A percentile compares a stretch with the other conserved stretches of the same genome.
Conservation (phyloP, 768 basidiomycete species). For the Harrya chromipes region DNA sequence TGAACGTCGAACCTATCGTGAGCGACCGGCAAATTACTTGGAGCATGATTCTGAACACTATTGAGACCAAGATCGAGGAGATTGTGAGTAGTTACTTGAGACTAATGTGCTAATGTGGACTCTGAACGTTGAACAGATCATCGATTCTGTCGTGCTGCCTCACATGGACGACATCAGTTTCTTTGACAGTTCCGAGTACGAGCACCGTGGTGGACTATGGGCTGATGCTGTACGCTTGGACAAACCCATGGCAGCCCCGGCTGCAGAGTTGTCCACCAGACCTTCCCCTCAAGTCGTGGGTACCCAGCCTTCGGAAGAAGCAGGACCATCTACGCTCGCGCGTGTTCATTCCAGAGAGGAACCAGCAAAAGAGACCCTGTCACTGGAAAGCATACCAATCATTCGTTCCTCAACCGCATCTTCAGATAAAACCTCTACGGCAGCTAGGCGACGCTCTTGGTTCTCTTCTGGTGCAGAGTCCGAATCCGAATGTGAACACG, state of each 20-base stretch:
- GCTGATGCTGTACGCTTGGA: slow-evolving; percentile 62
- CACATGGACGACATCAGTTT: slow-evolving; percentile 99
- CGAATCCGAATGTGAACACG: slow-evolving; percentile 25
- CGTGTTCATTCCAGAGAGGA: slow-evolving; percentile 34
- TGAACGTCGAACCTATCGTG: slow-evolving; percentile 91
- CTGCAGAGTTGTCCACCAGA: slow-evolving; percentile 7
- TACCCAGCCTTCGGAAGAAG: slow-evolving; percentile 35
- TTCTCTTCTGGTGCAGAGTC: slow-evolving; percentile 46
- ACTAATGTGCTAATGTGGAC: slow-evolving; percentile 46
- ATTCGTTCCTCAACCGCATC: slow-evolving; percentile 24
- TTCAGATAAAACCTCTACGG: slow-evolving; percentile 23
- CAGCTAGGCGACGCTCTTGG: slow-evolving; percentile 52
- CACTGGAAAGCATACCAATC: slow-evolving; percentile 21
- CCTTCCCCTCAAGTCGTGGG: slow-evolving; percentile 20
- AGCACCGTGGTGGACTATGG: slow-evolving; percentile 87
- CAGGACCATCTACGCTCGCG: slow-evolving; percentile 9
- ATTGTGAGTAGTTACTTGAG: slow-evolving; percentile 52
- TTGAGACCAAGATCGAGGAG: slow-evolving; percentile 86
- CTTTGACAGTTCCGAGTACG: slow-evolving; percentile 70
- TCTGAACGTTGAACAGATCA: slow-evolving; percentile 72
- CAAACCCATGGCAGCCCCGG: slow-evolving; percentile 12
- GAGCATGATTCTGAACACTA: slow-evolving; percentile 85
- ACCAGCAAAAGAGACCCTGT: slow-evolving; percentile 18
- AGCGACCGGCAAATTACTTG: slow-evolving; percentile 93
- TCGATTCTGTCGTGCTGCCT: slow-evolving; percentile 91